Evolutionary conservation across 2,329 filamentous ascomycete species (phyloP).

Genomic region (Paraconiothyrium sp.): DNA sequence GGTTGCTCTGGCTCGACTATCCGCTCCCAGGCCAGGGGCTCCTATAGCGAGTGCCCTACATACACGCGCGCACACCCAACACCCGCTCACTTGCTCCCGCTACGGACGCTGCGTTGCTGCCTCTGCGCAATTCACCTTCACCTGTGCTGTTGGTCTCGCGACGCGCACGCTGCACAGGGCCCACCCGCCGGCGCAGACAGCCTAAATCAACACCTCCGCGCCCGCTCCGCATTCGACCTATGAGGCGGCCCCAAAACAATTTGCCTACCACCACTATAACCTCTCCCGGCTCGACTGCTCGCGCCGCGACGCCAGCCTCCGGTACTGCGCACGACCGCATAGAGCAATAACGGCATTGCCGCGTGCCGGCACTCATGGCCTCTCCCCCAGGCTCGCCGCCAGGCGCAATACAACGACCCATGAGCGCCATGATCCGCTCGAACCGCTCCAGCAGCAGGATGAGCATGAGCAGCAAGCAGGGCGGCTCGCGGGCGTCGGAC

Average conservation of each 20-base stretch:
- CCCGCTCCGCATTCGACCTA: slow-evolving; percentile 19
- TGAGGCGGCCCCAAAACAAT: slow-evolving; percentile 16
- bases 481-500: slow-evolving; percentile 84
- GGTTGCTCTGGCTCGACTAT: background rate
- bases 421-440: slow-evolving; percentile 82
- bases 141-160: background rate
- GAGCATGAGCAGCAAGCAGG: slow-evolving; percentile 81
- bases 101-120: slow-evolving; percentile 7
- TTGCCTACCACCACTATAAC: slow-evolving; percentile 24
- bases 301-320: slow-evolving; percentile 21
- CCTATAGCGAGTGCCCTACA: background rate
- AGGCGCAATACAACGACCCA: slow-evolving; percentile 67
- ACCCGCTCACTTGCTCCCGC: slow-evolving; percentile 1
- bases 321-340: slow-evolving; percentile 25
- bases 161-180: slow-evolving; percentile 15
- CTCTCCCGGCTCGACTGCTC: slow-evolving; percentile 20
- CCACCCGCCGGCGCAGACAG: slow-evolving; percentile 18
- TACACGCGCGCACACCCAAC: background rate
- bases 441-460: slow-evolving; percentile 83
- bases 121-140: slow-evolving; percentile 4
- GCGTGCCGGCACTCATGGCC: slow-evolving; percentile 44
- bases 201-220: slow-evolving; percentile 26
- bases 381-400: slow-evolving; percentile 52
- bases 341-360: slow-evolving; percentile 26
- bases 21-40: slow-evolving; percentile 14